These are phyloP conservation scores for Carallia brachiata DNA, from an alignment of 345 rosid species.

Conservation along the genomic window DNA sequence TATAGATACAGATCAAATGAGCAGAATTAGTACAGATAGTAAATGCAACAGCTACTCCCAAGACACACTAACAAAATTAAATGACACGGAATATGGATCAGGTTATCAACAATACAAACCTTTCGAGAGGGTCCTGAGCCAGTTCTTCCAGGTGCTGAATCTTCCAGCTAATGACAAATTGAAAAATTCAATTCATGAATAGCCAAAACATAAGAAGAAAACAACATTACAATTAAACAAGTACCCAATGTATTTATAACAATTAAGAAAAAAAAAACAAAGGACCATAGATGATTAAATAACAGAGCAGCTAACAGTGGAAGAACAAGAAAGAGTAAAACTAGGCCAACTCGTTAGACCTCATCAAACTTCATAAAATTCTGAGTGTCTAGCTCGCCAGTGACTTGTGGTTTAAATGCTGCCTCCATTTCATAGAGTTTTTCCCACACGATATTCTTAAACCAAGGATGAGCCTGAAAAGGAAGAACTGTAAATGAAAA, in stretches of 20 bases:
- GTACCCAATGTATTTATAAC: background rate
- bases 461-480: conserved; percentile 92
- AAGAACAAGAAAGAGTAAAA: background rate
- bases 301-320: background rate
- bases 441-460: conserved; percentile 71
- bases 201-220: conserved; percentile 3
- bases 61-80: conserved; percentile 1
- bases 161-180: conserved; percentile 48
- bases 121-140: conserved; percentile 79
- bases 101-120: conserved; percentile 43
- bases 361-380: conserved; percentile 98
- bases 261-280: conserved; percentile 5
- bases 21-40: background rate
- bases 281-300: conserved; percentile 3
- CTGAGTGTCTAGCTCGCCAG: conserved; percentile 88
- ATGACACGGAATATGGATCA: conserved; percentile 7
- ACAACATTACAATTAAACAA: conserved; percentile 4
- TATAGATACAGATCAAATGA: too few relatives aligned
- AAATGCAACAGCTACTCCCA: background rate
- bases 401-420: conserved; percentile 92
- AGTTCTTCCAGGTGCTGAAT: conserved; percentile 69
- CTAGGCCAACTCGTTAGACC: conserved; percentile 40
- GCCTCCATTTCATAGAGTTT: conserved; percentile 92
- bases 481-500: conserved; percentile 21
- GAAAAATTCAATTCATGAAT: conserved; percentile 18